Evolutionary conservation across 495 filamentous ascomycete genomes (phyloP).

Genomic region (Aspergillus asperescens): DNA sequence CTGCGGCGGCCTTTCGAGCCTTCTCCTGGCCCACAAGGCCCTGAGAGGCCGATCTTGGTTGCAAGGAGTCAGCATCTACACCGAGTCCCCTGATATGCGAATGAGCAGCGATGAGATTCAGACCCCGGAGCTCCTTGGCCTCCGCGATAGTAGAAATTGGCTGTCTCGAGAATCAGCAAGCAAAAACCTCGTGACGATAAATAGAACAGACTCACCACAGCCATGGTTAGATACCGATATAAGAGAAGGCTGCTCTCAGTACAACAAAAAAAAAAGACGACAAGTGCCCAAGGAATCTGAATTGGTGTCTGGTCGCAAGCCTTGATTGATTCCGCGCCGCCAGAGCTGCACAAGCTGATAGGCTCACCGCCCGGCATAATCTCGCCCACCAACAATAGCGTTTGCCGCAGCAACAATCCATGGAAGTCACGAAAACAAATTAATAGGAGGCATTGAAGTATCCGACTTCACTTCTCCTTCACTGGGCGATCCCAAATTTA

Average conservation of each 20-base stretch:
- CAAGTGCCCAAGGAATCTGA: constrained; percentile 13
- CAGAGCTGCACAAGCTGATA: constrained; percentile 11
- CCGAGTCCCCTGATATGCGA: constrained; percentile 95
- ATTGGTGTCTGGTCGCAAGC: constrained; percentile 7
- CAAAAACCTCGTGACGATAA: constrained; percentile 3
- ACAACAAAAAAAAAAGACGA: background rate
- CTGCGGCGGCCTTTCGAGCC: constrained; percentile 89
- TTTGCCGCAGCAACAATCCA: background rate
- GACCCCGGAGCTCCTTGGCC: constrained; percentile 85
- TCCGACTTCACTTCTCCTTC: background rate
- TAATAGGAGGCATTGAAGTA: background rate
- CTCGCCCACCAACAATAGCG: background rate
- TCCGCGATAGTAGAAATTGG: constrained; percentile 90
- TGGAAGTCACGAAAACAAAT: background rate
- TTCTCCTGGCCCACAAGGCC: constrained; percentile 97
- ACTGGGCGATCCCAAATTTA: background rate
- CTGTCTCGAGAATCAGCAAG: constrained; percentile 36
- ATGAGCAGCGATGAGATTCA: constrained; percentile 97
- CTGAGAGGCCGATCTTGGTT: constrained; percentile 80
- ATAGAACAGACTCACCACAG: constrained; percentile 32
- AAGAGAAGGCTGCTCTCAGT: background rate
- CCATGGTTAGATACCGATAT: constrained; percentile 26
- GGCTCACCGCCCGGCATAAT: constrained; percentile 30
- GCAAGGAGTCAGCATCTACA: constrained; percentile 85
- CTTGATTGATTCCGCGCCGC: constrained; percentile 6